Evolutionary conservation across 495 filamentous ascomycete genomes (phyloP).

Genomic region (Beverwykella pulmonaria): DNA sequence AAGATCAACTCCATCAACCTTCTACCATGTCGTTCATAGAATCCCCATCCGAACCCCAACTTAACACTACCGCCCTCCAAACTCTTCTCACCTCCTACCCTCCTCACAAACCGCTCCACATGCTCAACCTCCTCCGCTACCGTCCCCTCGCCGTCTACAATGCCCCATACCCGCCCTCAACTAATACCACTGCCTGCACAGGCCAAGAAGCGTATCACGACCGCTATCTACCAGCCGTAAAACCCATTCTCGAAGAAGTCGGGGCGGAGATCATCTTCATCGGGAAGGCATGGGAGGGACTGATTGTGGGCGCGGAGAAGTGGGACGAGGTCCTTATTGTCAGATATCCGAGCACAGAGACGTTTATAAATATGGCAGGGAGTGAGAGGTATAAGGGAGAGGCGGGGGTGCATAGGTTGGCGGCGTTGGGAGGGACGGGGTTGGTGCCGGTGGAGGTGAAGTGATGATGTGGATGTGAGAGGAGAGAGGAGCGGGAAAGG

Average conservation of each 20-base stretch:
- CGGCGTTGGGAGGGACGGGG: neutral
- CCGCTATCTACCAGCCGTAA: neutral
- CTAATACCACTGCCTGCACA: neutral
- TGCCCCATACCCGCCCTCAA: neutral
- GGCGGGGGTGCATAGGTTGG: neutral
- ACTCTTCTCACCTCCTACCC: neutral
- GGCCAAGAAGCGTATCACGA: neutral
- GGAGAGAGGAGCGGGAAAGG: too few relatives aligned
- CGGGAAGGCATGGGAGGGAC: neutral
- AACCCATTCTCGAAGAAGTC: neutral
- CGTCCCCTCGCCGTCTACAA: neutral
- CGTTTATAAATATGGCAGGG: neutral
- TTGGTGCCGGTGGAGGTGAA: neutral
- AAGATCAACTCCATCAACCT: neutral
- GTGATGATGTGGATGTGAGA: too few relatives aligned
- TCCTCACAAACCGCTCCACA: neutral
- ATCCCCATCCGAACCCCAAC: neutral
- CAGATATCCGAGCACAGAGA: neutral
- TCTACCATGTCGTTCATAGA: neutral
- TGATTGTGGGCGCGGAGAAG: neutral
- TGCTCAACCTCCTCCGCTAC: neutral
- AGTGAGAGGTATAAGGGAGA: neutral
- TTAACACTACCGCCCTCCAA: neutral
- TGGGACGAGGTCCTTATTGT: neutral
- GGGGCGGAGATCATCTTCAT: neutral